Conservation (phyloP, 306 rosid species). For the Casuarina glauca region DNA sequence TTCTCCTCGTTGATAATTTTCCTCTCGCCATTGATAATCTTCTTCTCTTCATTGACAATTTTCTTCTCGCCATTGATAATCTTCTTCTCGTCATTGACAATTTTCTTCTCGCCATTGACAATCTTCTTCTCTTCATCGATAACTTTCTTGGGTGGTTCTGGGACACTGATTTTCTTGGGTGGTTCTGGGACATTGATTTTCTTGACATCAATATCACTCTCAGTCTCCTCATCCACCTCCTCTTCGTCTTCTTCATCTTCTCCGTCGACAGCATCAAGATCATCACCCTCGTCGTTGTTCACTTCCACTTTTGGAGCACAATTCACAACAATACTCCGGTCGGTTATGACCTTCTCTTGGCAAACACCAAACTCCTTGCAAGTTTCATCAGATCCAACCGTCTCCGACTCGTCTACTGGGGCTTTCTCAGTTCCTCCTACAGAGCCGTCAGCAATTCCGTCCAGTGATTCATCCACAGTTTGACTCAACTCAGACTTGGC, state of each 20-base stretch:
- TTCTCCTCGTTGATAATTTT: conserved; percentile 27
- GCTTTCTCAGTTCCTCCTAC: conserved; percentile 39
- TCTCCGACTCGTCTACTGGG: conserved; percentile 42
- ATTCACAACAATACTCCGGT: conserved; percentile 21
- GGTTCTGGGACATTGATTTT: conserved; percentile 50
- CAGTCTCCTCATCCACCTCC: conserved; percentile 30
- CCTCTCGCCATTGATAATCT: conserved; percentile 11
- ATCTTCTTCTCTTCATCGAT: conserved; percentile 31
- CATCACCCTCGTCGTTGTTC: conserved; percentile 22
- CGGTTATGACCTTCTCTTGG: conserved; percentile 52
- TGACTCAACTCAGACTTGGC: conserved; percentile 37
- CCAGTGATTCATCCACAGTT: conserved; percentile 30
- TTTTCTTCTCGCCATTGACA: conserved; percentile 27
- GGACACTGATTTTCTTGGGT: conserved; percentile 51
- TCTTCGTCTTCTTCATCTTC: conserved; percentile 30
- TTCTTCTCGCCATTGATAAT: conserved; percentile 19
- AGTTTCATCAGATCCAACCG: conserved; percentile 38
- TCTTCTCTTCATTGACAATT: conserved; percentile 34
- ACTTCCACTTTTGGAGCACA: conserved; percentile 34
- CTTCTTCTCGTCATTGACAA: conserved; percentile 24
- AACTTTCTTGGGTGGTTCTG: conserved; percentile 28
- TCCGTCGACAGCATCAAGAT: conserved; percentile 10
- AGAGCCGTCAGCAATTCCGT: conserved; percentile 27
- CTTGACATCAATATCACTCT: conserved; percentile 58
- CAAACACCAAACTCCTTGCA: conserved; percentile 58